Conservation (phyloP, 208 protist species). For the Vickermania spadyakhi region DNA sequence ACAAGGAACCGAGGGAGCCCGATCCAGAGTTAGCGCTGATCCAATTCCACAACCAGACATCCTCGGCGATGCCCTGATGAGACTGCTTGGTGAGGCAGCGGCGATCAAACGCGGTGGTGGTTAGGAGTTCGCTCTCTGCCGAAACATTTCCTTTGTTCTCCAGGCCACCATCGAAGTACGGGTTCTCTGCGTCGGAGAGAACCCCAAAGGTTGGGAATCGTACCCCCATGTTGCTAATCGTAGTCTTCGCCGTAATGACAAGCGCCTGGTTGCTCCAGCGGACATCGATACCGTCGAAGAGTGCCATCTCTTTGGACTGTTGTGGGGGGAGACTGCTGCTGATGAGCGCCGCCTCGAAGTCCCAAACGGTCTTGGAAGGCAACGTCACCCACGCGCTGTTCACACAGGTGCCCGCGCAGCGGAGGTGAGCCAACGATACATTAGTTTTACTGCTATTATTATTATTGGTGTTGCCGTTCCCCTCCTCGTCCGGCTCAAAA, state of each 20-base stretch:
- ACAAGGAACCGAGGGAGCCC: conserved; percentile 45
- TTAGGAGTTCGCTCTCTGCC: conserved; percentile 13
- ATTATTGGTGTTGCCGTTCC: conserved; percentile 14
- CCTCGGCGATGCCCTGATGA: conserved; percentile 38
- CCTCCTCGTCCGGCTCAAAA: conserved; percentile 18
- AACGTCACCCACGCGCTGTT: conserved; percentile 62
- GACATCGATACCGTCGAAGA: conserved; percentile 44
- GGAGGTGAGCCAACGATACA: conserved; percentile 53
- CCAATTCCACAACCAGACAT: conserved; percentile 62
- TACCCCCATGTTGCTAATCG: conserved; percentile 72
- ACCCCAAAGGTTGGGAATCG: conserved; percentile 81
- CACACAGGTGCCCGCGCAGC: conserved; percentile 61
- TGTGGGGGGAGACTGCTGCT: conserved; percentile 9
- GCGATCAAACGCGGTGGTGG: conserved; percentile 39
- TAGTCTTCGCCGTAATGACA: conserved; percentile 50
- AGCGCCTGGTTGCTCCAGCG: conserved; percentile 52
- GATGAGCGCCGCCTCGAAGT: conserved; percentile 22
- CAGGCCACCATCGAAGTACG: conserved; percentile 42
- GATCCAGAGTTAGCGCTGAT: conserved; percentile 27
- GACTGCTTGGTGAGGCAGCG: conserved; percentile 56
- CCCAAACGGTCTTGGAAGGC: conserved; percentile 44
- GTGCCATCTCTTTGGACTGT: conserved; percentile 32
- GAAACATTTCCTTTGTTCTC: conserved; percentile 11
- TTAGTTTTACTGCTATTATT: not conserved
- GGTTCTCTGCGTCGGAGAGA: conserved; percentile 17